Evolutionary conservation across 306 rosid genomes (phyloP).

Genomic region (Castanea sativa): DNA sequence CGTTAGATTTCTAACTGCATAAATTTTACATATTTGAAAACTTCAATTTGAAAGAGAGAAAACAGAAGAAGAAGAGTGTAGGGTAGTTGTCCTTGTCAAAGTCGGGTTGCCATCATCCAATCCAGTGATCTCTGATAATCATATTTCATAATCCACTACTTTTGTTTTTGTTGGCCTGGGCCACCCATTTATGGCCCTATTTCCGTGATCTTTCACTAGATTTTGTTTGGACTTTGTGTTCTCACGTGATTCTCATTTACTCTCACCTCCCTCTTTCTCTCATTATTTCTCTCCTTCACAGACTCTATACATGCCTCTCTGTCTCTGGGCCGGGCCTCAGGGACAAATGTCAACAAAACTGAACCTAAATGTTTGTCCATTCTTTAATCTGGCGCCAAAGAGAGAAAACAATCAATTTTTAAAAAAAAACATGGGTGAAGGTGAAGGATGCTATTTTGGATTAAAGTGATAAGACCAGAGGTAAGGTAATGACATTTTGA

Average conservation of each 20-base stretch:
- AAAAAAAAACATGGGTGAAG: too few species aligned
- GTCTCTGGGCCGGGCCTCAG: conserved; percentile 22
- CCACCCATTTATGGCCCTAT: background rate
- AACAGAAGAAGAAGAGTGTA: background rate
- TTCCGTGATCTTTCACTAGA: conserved; percentile 33
- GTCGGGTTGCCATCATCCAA: conserved; percentile 45
- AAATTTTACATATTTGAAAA: too few species aligned
- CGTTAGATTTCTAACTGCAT: too few species aligned
- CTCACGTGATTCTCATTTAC: conserved; percentile 62
- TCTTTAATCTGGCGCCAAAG: background rate
- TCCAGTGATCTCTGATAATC: conserved; percentile 30
- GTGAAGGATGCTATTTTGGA: background rate
- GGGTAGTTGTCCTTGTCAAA: conserved; percentile 37
- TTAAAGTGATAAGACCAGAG: too few species aligned
- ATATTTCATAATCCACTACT: conserved; percentile 16
- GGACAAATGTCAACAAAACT: background rate
- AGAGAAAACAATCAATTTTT: too few species aligned
- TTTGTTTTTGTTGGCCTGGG: background rate
- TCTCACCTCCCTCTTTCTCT: background rate
- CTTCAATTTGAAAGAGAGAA: background rate
- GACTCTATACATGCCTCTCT: background rate
- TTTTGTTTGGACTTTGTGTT: conserved; percentile 53
- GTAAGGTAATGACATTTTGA: too few species aligned
- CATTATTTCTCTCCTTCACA: conserved; percentile 16
- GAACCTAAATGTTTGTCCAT: background rate